Conservation (phyloP, 371 early-diverging fungal genomes). For the Mucor mucedo region DNA sequence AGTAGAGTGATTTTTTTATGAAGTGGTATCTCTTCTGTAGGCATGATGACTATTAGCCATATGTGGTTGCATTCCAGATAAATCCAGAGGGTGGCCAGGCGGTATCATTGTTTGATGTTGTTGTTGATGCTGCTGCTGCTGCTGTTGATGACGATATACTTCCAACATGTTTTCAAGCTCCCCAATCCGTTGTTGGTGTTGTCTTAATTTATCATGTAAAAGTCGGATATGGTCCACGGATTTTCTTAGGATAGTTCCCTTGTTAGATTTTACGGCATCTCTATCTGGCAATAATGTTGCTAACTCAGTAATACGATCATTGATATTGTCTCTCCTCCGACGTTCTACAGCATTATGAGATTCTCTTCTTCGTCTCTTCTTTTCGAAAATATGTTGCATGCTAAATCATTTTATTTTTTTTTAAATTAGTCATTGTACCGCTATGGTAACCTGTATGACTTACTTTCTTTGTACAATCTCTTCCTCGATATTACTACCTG, state of each 20-base stretch:
- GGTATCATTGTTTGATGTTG: slow-evolving; percentile 12
- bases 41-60: slow-evolving; percentile 21
- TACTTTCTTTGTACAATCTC: slow-evolving; percentile 50
- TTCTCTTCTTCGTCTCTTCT: slow-evolving; percentile 41
- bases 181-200: slow-evolving; percentile 63
- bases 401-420: slow-evolving; percentile 15
- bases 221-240: slow-evolving; percentile 87
- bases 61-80: slow-evolving; percentile 37
- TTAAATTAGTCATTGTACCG: background rate
- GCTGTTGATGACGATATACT: slow-evolving; percentile 23
- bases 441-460: background rate
- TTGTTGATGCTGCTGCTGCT: background rate
- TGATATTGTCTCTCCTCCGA: slow-evolving; percentile 93
- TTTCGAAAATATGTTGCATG: slow-evolving; percentile 44
- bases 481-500: slow-evolving; percentile 37
- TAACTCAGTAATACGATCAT: slow-evolving; percentile 84
- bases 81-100: slow-evolving; percentile 34
- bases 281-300: slow-evolving; percentile 52
- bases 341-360: slow-evolving; percentile 75
- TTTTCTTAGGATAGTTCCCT: slow-evolving; percentile 81
- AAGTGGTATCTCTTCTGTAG: slow-evolving; percentile 27
- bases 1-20: no score
- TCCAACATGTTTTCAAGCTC: slow-evolving; percentile 66
- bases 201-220: slow-evolving; percentile 60
- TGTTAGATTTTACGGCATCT: slow-evolving; percentile 70